phyloP scores from a whole-genome alignment of 192 early-diverging fungal genomes.

The Pilobolus umbonatus region DNA sequence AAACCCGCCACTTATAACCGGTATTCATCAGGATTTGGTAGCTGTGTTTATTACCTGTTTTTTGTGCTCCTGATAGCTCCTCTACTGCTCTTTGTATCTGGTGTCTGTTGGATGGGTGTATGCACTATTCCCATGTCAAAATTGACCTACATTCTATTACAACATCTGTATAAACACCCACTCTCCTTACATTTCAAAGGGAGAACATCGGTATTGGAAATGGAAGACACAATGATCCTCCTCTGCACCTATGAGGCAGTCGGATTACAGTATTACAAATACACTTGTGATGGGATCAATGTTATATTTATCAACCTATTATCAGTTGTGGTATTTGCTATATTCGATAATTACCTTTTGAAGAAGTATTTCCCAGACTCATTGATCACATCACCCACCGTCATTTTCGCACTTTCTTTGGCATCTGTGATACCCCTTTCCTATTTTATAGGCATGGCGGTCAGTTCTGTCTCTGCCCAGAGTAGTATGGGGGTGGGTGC shows the following conservation, averaged over 20 bases:
- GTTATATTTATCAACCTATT: conserved; percentile 94
- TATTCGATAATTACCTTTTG: conserved; percentile 76
- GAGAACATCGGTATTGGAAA: conserved; percentile 33
- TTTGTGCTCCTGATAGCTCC: conserved; percentile 56
- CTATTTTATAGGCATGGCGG: conserved; percentile 96
- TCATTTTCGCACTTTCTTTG: conserved; percentile 69
- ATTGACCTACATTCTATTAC: conserved; percentile 73
- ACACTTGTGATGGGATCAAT: conserved; percentile 94
- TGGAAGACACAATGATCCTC: conserved; percentile 55
- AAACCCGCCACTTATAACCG: conserved; percentile 38
- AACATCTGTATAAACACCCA: conserved; percentile 76
- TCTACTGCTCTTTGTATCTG: conserved; percentile 68
- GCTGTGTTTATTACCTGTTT: conserved; percentile 20
- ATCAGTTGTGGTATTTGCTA: conserved; percentile 75
- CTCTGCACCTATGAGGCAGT: conserved; percentile 86
- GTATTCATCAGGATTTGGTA: conserved; percentile 24
- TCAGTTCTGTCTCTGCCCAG: conserved; percentile 95
- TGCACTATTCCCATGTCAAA: conserved; percentile 95
- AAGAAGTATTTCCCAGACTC: conserved; percentile 47
- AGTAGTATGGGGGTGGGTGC: conserved; percentile 89
- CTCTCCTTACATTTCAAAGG: conserved; percentile 68
- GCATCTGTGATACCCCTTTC: conserved; percentile 85
- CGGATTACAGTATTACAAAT: conserved; percentile 95
- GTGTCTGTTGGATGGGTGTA: conserved; percentile 81
- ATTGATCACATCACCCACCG: conserved; percentile 50